Base-by-base conservation (phyloP, 345 rosid genomes). In the Cardamine chenopodiifolia region DNA sequence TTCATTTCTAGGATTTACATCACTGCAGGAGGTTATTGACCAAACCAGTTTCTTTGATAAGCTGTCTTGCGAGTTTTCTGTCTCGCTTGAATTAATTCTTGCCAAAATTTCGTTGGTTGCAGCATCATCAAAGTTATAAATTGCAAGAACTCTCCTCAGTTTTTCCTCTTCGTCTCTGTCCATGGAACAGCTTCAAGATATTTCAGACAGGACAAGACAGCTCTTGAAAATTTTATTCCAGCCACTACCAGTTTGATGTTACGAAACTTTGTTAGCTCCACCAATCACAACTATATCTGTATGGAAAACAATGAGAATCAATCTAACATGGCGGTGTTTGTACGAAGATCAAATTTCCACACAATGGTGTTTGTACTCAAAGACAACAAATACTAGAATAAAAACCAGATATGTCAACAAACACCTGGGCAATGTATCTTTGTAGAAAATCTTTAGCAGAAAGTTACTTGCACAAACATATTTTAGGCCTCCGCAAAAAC, bases 101-200 rank as follows among this genome's bases (percentile, higher is more conserved):
- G 84, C 88, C 64, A 86, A 71, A 70, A 91, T 91, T 37, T 91
- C 96, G 32, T 70, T 70, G n/a, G 83, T 73, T 32, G 88, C 83
- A 68, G 78, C 79, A 48, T 79, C 84, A 28, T 86, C 93, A 29
- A 91, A 94, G 52, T 78, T 84, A 66, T 82, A 77, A 65, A 82
- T 74, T 17, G 83, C 63, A 75, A 94, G 79, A 39, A 94, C 45
- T 71, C 70, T 77, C 79, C 96, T 85, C 71, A 91, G 64, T 67
- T 87, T 94, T 74, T 94, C 93, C 83, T 90, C 98, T 83, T 94
- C 98, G 28, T 90, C 81, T 94, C 98, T 3, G 95, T 86, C 96
- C 98, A 94, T 11, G 96, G 98, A 85, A 94, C 95, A 77, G 84
- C 96, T 80, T 90, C 97, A 40, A 94, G 85, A 83, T 90, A 91